Evolutionary conservation across 495 filamentous ascomycete species (phyloP).

Genomic region (Podospora pseudocomata): DNA sequence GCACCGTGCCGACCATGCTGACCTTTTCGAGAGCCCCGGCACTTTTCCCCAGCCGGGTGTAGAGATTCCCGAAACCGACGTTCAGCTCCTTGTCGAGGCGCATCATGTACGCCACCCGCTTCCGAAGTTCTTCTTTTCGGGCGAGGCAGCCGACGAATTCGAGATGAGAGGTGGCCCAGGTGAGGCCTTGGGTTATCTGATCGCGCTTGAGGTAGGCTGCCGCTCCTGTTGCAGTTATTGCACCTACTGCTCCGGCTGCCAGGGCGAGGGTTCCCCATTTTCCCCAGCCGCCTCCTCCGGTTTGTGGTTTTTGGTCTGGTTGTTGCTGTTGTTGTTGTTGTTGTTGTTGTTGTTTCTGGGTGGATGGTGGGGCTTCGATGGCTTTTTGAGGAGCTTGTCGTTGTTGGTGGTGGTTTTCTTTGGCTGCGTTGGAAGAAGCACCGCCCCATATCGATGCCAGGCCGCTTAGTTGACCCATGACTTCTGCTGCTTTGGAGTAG

Average conservation of each 20-base stretch:
- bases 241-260: slow-evolving; percentile 75
- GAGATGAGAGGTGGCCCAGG: slow-evolving; percentile 87
- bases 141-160: slow-evolving; percentile 90
- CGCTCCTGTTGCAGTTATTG: slow-evolving; percentile 80
- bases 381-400: slow-evolving; percentile 25
- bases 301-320: slow-evolving; percentile 18
- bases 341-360: slow-evolving; percentile 18
- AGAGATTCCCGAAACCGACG: slow-evolving; percentile 75
- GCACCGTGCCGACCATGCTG: slow-evolving; percentile 47
- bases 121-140: slow-evolving; percentile 68
- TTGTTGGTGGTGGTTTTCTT: slow-evolving; percentile 28
- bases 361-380: slow-evolving; percentile 36
- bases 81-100: slow-evolving; percentile 51
- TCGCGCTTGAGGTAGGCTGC: slow-evolving; percentile 83
- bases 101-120: slow-evolving; percentile 58
- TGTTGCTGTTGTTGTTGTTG: slow-evolving; percentile 10
- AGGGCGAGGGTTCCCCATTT: slow-evolving; percentile 79
- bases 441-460: slow-evolving; percentile 60
- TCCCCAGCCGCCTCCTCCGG: slow-evolving; percentile 48
- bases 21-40: slow-evolving; percentile 36
- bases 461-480: slow-evolving; percentile 63
- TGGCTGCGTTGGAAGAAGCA: slow-evolving; percentile 14
- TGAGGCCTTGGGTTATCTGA: slow-evolving; percentile 64
- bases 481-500: slow-evolving; percentile 66
- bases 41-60: slow-evolving; percentile 72